A percentile compares a stretch with the other conserved stretches of the same genome.
Conservation (phyloP, 1,284 basidiomycete species). For the Sutorius eximius region DNA sequence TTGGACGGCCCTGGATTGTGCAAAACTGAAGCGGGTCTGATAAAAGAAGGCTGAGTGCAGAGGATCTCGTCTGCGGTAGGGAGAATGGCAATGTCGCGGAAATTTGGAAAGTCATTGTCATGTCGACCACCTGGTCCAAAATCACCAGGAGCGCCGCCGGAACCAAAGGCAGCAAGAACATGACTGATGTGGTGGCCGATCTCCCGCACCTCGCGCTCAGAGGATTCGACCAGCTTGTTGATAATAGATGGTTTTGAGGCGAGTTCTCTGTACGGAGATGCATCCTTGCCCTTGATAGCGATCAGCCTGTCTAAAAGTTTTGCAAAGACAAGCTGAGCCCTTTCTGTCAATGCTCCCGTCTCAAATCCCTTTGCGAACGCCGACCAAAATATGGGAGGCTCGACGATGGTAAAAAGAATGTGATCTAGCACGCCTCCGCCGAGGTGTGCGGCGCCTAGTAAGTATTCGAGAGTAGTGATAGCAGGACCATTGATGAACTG, state of each 20-base stretch:
- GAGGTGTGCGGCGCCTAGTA: slow-evolving; percentile 45
- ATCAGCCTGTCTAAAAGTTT: slow-evolving; percentile 56
- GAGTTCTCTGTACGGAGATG: slow-evolving; percentile 41
- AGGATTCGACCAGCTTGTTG: slow-evolving; percentile 38
- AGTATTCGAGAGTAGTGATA: slow-evolving; percentile 40
- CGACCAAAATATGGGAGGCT: slow-evolving; percentile 59
- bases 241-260: slow-evolving; percentile 38
- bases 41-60: slow-evolving; percentile 46
- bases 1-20: slow-evolving; percentile 44
- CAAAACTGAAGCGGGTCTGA: slow-evolving; percentile 44
- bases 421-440: slow-evolving; percentile 46
- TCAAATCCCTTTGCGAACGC: slow-evolving; percentile 43
- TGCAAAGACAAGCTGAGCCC: slow-evolving; percentile 45
- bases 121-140: slow-evolving; percentile 56
- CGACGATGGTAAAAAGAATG: slow-evolving; percentile 43
- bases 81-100: slow-evolving; percentile 55
- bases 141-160: slow-evolving; percentile 17
- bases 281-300: slow-evolving; percentile 36
- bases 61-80: slow-evolving; percentile 61
- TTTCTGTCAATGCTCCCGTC: slow-evolving; percentile 35
- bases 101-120: slow-evolving; percentile 62
- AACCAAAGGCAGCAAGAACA: slow-evolving; percentile 33
- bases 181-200: slow-evolving; percentile 47
- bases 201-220: slow-evolving; percentile 35
- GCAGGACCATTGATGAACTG: slow-evolving; percentile 48